Evolutionary conservation across 2,329 filamentous ascomycete species (phyloP).

Genomic region (Rosellinia necatrix): DNA sequence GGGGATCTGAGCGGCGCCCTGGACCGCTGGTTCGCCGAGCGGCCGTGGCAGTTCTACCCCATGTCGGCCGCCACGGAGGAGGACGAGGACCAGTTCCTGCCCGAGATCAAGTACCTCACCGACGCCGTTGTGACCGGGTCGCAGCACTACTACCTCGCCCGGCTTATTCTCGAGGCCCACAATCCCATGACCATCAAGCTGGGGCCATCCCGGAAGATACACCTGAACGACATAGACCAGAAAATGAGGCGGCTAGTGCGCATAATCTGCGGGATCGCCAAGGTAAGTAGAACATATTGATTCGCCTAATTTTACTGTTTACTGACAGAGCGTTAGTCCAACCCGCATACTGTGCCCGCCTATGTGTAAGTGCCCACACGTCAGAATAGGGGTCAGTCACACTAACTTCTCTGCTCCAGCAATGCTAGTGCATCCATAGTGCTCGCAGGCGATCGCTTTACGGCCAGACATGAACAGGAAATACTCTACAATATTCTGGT

Average conservation of each 20-base stretch:
- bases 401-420: background rate
- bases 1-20: background rate
- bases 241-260: constrained; percentile 3
- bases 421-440: constrained; percentile 6
- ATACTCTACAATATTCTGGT: background rate
- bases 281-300: background rate
- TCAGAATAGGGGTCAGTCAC: background rate
- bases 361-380: background rate
- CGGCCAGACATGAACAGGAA: background rate
- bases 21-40: background rate
- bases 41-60: constrained; percentile 12
- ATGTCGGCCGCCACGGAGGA: background rate
- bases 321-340: background rate
- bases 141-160: constrained; percentile 8
- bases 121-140: constrained; percentile 4
- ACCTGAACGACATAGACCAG: background rate
- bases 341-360: constrained; percentile 2
- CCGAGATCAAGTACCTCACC: background rate
- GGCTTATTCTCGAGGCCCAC: constrained; percentile 3
- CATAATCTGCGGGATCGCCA: constrained; percentile 5
- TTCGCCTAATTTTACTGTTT: background rate
- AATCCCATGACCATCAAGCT: background rate
- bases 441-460: constrained; percentile 6
- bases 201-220: constrained; percentile 6
- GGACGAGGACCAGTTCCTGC: constrained; percentile 1